A percentile compares a stretch with the other conserved stretches of the same genome.
phyloP scores from a whole-genome alignment of 257 asterid species.

The Ligustrum vulgare region DNA sequence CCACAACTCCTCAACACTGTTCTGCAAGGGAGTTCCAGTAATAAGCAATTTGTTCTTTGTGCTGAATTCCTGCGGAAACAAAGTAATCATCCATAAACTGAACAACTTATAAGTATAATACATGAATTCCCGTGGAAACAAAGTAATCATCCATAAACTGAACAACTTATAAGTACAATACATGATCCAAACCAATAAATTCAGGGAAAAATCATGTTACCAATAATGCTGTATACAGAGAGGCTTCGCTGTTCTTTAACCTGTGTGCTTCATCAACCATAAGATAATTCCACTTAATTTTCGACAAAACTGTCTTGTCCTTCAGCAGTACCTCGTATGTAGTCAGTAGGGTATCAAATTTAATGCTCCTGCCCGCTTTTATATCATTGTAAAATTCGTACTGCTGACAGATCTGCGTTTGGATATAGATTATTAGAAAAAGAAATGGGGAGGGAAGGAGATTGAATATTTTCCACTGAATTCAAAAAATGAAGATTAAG shows the following conservation, averaged over 20 bases:
- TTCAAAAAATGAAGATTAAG: constrained; percentile 4
- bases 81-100: constrained; percentile 20
- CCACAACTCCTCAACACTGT: constrained; percentile 99
- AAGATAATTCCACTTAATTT: constrained; percentile 95
- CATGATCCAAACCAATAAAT: neutral
- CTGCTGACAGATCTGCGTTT: constrained; percentile 88
- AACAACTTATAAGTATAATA: constrained; percentile 16
- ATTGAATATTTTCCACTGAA: constrained; percentile 5
- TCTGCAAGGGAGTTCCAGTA: constrained; percentile 97
- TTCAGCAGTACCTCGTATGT: constrained; percentile 93
- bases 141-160: constrained; percentile 20
- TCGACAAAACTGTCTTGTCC: constrained; percentile 86
- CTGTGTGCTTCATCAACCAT: constrained; percentile 99
- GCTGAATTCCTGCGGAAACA: constrained; percentile 74
- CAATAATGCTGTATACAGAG: constrained; percentile 69
- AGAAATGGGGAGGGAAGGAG: neutral
- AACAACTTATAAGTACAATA: constrained; percentile 14
- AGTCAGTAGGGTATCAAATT: constrained; percentile 85
- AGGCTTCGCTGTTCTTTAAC: constrained; percentile 97
- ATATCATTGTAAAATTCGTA: constrained; percentile 83
- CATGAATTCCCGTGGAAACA: constrained; percentile 71
- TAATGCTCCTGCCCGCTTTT: constrained; percentile 65
- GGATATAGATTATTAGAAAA: constrained; percentile 11
- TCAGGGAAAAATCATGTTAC: constrained; percentile 41
- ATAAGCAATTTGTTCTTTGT: constrained; percentile 95